Base-by-base conservation (phyloP, 192 early-diverging fungal genomes). In the Entophlyctis luteolus region DNA sequence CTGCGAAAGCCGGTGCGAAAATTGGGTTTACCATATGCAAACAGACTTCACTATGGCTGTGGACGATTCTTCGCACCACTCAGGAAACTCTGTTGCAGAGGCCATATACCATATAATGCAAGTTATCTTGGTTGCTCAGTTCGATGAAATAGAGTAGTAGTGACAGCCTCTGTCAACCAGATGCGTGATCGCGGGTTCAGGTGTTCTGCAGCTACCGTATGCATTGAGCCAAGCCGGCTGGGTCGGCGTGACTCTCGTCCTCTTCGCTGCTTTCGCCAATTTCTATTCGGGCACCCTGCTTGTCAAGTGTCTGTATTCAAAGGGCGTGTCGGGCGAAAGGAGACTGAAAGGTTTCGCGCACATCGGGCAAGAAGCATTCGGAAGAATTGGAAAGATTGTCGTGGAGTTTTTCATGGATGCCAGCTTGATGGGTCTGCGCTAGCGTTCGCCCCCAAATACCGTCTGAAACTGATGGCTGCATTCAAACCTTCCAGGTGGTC, bases 191-290 rank as follows among this genome's bases (percentile, higher is more conserved):
- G 89, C 89, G 12, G 91, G 91, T 37, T 88, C 87, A 6, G 93
- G 93, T 12, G 84, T 90, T 27, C 81, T 93, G 25, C 90, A 91
- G 68, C 78, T 94, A 20, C 93, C 93, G 1, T 93, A 87, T 68
- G 87, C 91, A 3, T 78, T 94, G 16, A 79, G 71, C 37, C 76
- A 86, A 35, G 82, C 86, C 56, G 93, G 93, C 0, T 94, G 93
- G 93, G 72, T 86, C 27, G 88, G 87, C 33, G 57, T 88, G 4
- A 63, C 84, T n/a, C 75, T 92, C 65, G 75, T 94, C 32, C 37
- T 86, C 20, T 77, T 91, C 37, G 85, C 89, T 0, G 87, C 86
- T 36, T 63, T 86, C 4, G 88, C 90, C 62, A 84, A 87, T 14
- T 53, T 81, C 25, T 92, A 92, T 71, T 86, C 85, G 0, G 90